Percentiles rank a stretch among this genome's conserved stretches.
Conservation (phyloP, 495 filamentous ascomycete genomes). For the Lophium mytilinum region DNA sequence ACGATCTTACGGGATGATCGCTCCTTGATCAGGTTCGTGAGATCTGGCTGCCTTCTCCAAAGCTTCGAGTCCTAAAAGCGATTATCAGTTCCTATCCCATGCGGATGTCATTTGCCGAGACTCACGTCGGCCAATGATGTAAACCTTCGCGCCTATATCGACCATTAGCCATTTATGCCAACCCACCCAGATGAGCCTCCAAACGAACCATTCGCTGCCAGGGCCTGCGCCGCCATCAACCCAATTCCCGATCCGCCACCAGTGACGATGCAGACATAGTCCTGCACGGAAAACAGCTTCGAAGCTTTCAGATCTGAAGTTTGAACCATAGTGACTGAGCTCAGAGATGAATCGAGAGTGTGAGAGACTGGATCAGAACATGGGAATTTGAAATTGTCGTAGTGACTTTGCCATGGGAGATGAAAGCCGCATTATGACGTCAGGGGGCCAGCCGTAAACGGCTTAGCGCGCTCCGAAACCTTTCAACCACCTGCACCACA, state of each 20-base stretch:
- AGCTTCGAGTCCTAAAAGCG: conserved; percentile 24
- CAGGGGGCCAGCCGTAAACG: background rate
- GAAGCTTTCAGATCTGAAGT: conserved; percentile 41
- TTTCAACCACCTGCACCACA: conserved; percentile 98
- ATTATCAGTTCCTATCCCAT: background rate
- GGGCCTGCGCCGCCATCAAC: conserved; percentile 37
- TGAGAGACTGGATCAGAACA: background rate
- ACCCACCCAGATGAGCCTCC: background rate
- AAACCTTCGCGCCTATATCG: conserved; percentile 33
- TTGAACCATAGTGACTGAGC: conserved; percentile 11
- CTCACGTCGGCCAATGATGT: conserved; percentile 34
- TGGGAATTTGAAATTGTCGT: background rate
- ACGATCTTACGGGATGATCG: conserved; percentile 31
- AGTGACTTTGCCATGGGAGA: background rate
- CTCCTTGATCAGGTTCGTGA: conserved; percentile 32
- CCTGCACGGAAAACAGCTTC: conserved; percentile 54
- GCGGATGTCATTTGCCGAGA: background rate
- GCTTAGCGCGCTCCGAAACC: conserved; percentile 43
- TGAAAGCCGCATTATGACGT: background rate
- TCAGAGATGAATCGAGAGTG: background rate
- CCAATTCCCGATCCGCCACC: conserved; percentile 39
- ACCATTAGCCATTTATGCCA: conserved; percentile 1
- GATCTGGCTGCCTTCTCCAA: conserved; percentile 34
- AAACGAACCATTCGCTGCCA: conserved; percentile 34
- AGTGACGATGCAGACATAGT: conserved; percentile 55